Conservation (phyloP, 176 grass and related monocot species). For the Lolium perenne region DNA sequence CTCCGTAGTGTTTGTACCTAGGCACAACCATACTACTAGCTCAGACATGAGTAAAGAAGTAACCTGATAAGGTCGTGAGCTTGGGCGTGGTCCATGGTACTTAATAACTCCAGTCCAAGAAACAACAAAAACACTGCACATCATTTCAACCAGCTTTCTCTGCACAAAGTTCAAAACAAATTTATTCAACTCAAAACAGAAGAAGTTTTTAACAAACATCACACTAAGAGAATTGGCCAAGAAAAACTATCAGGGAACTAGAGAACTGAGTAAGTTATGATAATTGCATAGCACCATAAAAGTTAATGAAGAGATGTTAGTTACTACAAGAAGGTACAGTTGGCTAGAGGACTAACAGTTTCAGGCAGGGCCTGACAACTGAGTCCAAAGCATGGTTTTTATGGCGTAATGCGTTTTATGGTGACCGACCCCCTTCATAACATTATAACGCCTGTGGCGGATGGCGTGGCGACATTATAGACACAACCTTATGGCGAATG, state of each 20-base stretch:
- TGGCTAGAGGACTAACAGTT: neutral
- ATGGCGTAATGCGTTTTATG: too few species aligned
- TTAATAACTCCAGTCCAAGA: constrained; percentile 98
- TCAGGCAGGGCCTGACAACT: neutral
- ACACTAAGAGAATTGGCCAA: neutral
- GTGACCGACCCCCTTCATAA: too few species aligned
- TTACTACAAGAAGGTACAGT: neutral
- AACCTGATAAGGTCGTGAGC: constrained; percentile 91
- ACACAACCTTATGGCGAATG: too few species aligned
- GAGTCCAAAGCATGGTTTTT: neutral
- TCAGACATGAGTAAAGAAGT: constrained; percentile 26
- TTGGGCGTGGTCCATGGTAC: constrained; percentile 95
- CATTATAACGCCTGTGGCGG: too few species aligned
- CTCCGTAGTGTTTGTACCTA: neutral
- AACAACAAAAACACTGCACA: constrained; percentile 94
- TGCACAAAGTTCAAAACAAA: constrained; percentile 46
- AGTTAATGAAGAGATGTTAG: neutral
- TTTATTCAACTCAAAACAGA: constrained; percentile 21
- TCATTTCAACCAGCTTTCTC: constrained; percentile 99
- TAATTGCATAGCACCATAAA: neutral
- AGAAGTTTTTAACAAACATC: constrained; percentile 34
- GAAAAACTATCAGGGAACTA: neutral
- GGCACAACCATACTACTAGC: constrained; percentile 3
- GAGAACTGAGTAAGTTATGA: constrained; percentile 1
- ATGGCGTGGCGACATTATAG: too few species aligned